Base-by-base conservation (phyloP, 176 grass and related monocot genomes). In the Zoysia japonica region DNA sequence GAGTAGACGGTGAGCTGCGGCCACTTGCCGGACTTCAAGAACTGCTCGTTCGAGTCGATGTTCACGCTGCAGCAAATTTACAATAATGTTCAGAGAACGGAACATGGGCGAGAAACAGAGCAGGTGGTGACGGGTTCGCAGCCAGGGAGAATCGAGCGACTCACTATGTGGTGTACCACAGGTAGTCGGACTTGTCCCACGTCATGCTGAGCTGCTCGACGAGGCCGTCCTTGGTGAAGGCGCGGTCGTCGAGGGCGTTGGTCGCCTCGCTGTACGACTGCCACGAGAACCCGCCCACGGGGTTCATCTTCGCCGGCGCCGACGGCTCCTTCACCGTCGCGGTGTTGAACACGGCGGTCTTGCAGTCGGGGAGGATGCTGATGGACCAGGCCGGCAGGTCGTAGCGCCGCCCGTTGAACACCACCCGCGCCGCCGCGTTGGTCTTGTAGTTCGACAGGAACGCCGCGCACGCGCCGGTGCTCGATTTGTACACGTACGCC, bases 91-190 rank as follows among this genome's bases (percentile, higher is more conserved):
- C 41, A 73, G 43, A 65, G 20, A 61, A 63, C 2, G 43, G n/a
- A 12, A 8, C 16, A 15, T 14, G 45, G 11, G 20, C 17, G 6
- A 45, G 40, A 46, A 60, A 42, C 16, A 9, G 28, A 70, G 63
- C 9, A 20, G 4, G 47, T 19, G 37, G 47, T 46, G 16, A 28
- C 28, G 28, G 28, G 28, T 28, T 28, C 28, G 28, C 28, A 28
- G 28, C 28, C 28, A 28, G 28, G 28, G 0, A 28, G 28, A 10
- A 14, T 14, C 6, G 3, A 1, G 2, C 6, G 77, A 92, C 95
- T 95, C 75, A 99, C 92, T 89, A 87, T 43, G 92, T 91, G 17
- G 96, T 99, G 88, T 99, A 99, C 96, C 96, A 99, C 76, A 99
- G 84, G 75, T 93, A 99, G 86, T 99, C 96, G 2, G 96, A 92